phyloP scores from a whole-genome alignment of 2,329 filamentous ascomycete genomes.

The Cercospora berteroae region DNA sequence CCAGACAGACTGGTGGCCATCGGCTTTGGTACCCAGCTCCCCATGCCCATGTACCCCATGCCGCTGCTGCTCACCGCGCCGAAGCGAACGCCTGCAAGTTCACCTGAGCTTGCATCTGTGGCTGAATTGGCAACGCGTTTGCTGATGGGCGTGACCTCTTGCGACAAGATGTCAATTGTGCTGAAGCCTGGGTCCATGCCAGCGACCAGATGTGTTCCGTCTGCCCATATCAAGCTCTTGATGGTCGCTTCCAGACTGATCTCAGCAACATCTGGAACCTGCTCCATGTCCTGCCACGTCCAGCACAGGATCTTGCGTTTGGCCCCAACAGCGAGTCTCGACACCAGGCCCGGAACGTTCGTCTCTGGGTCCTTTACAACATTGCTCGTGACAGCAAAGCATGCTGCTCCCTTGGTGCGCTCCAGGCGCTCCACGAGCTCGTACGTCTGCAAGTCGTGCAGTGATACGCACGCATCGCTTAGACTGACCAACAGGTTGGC shows the following conservation, averaged over 20 bases:
- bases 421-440: constrained; percentile 74
- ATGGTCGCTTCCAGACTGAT: constrained; percentile 78
- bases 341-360: constrained; percentile 89
- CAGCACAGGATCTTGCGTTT: constrained; percentile 87
- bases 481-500: constrained; percentile 87
- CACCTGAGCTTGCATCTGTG: constrained; percentile 53
- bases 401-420: constrained; percentile 82
- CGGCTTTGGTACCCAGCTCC: constrained; percentile 86
- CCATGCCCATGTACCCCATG: constrained; percentile 96
- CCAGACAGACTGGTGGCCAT: constrained; percentile 79
- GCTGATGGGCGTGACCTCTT: constrained; percentile 72
- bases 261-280: constrained; percentile 70
- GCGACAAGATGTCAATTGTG: constrained; percentile 77
- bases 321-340: constrained; percentile 83
- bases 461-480: constrained; percentile 82
- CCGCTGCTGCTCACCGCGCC: constrained; percentile 78
- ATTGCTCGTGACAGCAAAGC: constrained; percentile 92
- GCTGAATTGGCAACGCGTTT: constrained; percentile 30
- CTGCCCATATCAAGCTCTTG: constrained; percentile 87
- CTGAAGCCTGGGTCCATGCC: constrained; percentile 91
- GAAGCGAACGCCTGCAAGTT: constrained; percentile 64
- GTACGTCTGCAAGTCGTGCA: constrained; percentile 86
- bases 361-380: constrained; percentile 86
- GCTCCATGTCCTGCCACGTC: constrained; percentile 95
- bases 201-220: constrained; percentile 78